phyloP scores from a whole-genome alignment of 78 protist genomes.

The Dictyostelium firmibasis region DNA sequence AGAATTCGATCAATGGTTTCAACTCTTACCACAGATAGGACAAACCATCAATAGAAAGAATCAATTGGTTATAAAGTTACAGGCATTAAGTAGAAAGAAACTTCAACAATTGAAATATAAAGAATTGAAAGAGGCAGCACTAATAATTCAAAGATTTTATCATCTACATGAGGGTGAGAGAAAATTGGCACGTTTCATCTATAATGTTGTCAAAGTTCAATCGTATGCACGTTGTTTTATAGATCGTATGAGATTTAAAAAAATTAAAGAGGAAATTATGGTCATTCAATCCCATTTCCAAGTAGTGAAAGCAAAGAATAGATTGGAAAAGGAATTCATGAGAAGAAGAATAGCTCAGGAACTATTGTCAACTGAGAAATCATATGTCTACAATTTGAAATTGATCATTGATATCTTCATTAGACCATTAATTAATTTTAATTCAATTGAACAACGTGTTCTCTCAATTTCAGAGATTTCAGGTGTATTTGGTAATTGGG shows the following conservation, averaged over 20 bases:
- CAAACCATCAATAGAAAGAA: not conserved
- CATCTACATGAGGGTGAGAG: not conserved
- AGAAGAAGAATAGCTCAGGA: constrained; percentile 28
- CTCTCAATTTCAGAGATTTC: not conserved
- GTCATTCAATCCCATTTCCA: constrained; percentile 12
- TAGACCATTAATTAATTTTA: not conserved
- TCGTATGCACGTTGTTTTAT: not conserved
- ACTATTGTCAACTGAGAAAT: constrained; percentile 6
- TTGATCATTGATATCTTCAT: constrained; percentile 33
- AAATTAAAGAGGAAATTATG: not conserved
- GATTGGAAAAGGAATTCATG: constrained; percentile 21
- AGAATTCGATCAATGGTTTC: constrained; percentile 12
- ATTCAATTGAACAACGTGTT: constrained; percentile 15
- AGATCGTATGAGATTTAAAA: not conserved
- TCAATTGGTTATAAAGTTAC: not conserved
- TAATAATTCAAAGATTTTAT: constrained; percentile 6
- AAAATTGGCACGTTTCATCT: not conserved
- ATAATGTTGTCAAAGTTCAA: not conserved
- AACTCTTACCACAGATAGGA: not conserved
- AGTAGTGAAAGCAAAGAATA: not conserved
- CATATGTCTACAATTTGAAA: constrained; percentile 28
- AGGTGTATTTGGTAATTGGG: constrained; percentile 48
- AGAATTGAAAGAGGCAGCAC: not conserved
- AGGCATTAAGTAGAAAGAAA: not conserved
- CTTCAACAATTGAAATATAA: not conserved